Percentiles rank a stretch among this genome's conserved stretches.
Conservation (phyloP, 2,329 filamentous ascomycete species). For the Cladosporium sp. region DNA sequence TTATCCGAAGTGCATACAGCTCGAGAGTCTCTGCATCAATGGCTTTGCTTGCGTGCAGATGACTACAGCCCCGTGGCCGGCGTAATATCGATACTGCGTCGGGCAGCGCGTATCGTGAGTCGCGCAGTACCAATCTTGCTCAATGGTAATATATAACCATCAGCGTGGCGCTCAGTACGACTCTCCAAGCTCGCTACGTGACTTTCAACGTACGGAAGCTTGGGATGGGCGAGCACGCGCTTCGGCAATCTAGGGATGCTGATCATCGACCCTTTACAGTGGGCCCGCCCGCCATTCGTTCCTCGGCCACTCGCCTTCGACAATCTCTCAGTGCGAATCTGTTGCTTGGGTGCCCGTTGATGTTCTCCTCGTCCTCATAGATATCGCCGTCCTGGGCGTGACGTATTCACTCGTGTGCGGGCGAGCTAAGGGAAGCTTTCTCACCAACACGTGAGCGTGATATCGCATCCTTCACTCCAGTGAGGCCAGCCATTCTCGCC, state of each 20-base stretch:
- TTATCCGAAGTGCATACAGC: slow-evolving; percentile 4
- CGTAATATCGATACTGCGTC: neutral
- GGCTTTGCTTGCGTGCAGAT: neutral
- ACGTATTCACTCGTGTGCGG: neutral
- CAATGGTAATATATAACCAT: neutral
- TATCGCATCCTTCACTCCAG: neutral
- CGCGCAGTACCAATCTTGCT: neutral
- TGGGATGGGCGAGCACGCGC: neutral
- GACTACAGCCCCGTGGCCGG: neutral
- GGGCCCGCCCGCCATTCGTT: slow-evolving; percentile 7
- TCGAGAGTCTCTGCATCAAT: neutral
- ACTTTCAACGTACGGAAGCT: neutral
- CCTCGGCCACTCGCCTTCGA: slow-evolving; percentile 6
- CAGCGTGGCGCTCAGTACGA: neutral
- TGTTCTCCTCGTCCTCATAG: neutral
- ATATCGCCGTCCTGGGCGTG: neutral
- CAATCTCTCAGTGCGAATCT: neutral
- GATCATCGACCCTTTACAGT: slow-evolving; percentile 15
- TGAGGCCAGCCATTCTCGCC: neutral
- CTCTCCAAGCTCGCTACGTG: neutral
- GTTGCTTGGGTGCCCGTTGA: neutral
- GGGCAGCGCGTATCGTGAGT: neutral
- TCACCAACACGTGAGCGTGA: neutral
- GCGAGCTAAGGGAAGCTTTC: neutral
- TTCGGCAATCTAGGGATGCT: slow-evolving; percentile 12